Evolutionary conservation across 345 rosid genomes (phyloP), one percentile per base, ranked within the genome.

Genomic region (Geranium rotundifolium): DNA sequence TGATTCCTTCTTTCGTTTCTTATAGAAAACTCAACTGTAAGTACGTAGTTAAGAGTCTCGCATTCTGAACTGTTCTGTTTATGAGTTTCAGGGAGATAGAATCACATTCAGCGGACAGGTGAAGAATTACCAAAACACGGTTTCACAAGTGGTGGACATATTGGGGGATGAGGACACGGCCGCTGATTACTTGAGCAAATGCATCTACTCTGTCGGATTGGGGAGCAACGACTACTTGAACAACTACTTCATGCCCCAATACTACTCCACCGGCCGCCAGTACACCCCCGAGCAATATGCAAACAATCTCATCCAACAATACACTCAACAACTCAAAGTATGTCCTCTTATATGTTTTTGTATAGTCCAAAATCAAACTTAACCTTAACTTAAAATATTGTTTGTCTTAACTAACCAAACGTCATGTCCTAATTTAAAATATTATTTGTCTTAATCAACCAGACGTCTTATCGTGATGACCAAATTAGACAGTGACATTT

Each of bases 151-250:
- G 17, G 88, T 79, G 66, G 62, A 73, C 46, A 8, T 87, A 23
- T 85, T 92, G 7, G 98, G 98, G 16, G 80, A 77, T 30, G 77
- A 79, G 57, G 30, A 67, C 19, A 37, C 30, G 4, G 87, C 98
- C 13, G 80, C 93, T 19, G 29, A 78, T 69, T 72, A 87, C 63
- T 76, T 92, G 17, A 84, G 77, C 57, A 67, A 61, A 64, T 89
- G 96, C 78, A 83, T 92, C 46, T 84, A 71, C 77, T 69, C 93
- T 1, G 69, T 89, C 27, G 95, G 88, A 30, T 62, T 92, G 58
- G 98, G 98, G 17, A 92, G 95, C 80, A 92, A 92, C 67, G 98
- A 92, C 62, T 92, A 92, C 72, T 90, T 92, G 18, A 92, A 92
- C 65, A 92, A 92, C 71, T 92, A 92, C 68, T 92, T 89, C 84